Evolutionary conservation across 2,329 filamentous ascomycete species (phyloP), one percentile per base, ranked within the genome.

Genomic region (Trichoderma citrinoviride): DNA sequence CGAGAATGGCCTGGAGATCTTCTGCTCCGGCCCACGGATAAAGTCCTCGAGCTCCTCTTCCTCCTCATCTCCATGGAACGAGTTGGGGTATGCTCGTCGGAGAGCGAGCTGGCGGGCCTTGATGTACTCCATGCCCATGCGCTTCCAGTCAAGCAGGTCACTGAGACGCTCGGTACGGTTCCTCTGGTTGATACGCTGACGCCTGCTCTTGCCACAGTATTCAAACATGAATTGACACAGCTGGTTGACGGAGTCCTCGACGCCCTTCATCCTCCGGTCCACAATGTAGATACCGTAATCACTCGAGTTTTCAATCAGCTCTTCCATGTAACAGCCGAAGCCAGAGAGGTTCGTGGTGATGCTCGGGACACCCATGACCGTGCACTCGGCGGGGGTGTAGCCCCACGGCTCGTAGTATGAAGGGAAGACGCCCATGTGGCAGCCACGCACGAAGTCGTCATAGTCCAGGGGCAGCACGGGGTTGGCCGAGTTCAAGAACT

Each of bases 381-480:
- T 98, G 78, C 95, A 99, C 78, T 98, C 95, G 60, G 95, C 94
- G 0, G 94, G 95, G 2, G 95, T 99, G 79, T 99, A 99, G 52
- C 95, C 95, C 95, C 95, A 99, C 8, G 95, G 95, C 80, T 99
- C 95, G 77, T 99, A 99, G 85, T 98, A 98, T 3, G 95, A 98
- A 25, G 94, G 85, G 80, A 99, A 99, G 65, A 99, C 88, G 72
- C 95, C 95, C 74, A 99, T 81, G 78, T 99, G 94, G 46, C 94
- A 98, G 69, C 95, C 95, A 63, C 95, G 92, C 50, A 99, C 95
- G 75, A 99, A 99, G 77, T 99, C 95, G 73, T 99, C 95, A 73
- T 99, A 98, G 79, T 98, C 95, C 74, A 99, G 84, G 19, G 95
- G 93, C 40, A 99, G 83, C 2, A 99, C 93, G 0, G 95, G 94